Conservation (phyloP, 2,329 filamentous ascomycete genomes). For the Celoporthe dispersa region DNA sequence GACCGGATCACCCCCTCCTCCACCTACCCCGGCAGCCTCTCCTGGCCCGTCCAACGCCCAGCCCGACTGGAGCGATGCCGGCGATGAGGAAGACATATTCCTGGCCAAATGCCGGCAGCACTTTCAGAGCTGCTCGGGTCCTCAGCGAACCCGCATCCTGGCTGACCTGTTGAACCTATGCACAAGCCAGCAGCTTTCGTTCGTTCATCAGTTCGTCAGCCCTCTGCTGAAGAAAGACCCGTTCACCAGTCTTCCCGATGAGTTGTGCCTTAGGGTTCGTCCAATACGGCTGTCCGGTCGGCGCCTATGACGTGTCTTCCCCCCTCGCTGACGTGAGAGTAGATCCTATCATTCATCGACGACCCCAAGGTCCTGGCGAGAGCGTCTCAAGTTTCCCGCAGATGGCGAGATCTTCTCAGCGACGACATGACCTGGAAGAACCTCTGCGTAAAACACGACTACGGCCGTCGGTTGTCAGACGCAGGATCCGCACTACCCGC, state of each 20-base stretch:
- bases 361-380: slow-evolving; percentile 92
- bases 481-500: slow-evolving; percentile 44
- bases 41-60: slow-evolving; percentile 65
- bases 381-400: slow-evolving; percentile 92
- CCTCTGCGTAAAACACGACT: slow-evolving; percentile 94
- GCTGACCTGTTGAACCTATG: slow-evolving; percentile 91
- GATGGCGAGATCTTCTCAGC: slow-evolving; percentile 90
- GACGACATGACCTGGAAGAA: slow-evolving; percentile 99
- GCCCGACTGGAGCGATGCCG: slow-evolving; percentile 76
- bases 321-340: slow-evolving; percentile 14
- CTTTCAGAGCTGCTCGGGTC: slow-evolving; percentile 77
- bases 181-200: slow-evolving; percentile 92
- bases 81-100: slow-evolving; percentile 82
- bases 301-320: no score
- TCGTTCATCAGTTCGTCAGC: slow-evolving; percentile 94
- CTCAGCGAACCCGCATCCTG: slow-evolving; percentile 79
- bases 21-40: slow-evolving; percentile 68
- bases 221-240: slow-evolving; percentile 95
- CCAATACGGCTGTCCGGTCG: no score
- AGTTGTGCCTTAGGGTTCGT: slow-evolving; percentile 85
- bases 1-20: slow-evolving; percentile 65
- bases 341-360: slow-evolving; percentile 96
- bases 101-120: slow-evolving; percentile 78
- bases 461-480: slow-evolving; percentile 65
- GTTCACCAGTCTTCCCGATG: slow-evolving; percentile 88